These are phyloP conservation scores for Pseudonectria buxi DNA, from an alignment of 2,329 filamentous ascomycete species.

Conservation along the genomic window DNA sequence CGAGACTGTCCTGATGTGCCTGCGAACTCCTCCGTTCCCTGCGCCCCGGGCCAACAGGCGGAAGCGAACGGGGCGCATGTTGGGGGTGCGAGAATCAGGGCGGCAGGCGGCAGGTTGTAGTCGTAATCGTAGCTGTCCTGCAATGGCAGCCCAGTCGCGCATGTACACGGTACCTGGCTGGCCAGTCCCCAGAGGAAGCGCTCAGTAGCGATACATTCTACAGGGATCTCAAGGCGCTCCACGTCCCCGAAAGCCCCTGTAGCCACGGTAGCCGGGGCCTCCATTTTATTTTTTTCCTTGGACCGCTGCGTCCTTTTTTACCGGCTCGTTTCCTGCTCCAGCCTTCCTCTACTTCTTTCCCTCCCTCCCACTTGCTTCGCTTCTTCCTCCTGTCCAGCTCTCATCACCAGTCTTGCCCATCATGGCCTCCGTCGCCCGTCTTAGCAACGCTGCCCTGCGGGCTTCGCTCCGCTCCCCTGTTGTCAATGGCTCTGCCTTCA, in stretches of 20 bases:
- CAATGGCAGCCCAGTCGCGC: too few species aligned
- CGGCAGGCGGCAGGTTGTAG: too few species aligned
- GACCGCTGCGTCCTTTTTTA: neutral
- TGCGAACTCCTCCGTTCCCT: neutral
- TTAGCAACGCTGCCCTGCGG: conserved; percentile 76
- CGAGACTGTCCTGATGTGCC: neutral
- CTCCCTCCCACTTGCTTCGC: conserved; percentile 23
- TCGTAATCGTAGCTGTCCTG: too few species aligned
- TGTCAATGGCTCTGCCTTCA: conserved; percentile 68
- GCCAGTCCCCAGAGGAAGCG: too few species aligned
- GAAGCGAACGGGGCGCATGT: too few species aligned
- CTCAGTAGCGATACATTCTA: neutral
- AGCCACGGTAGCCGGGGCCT: neutral
- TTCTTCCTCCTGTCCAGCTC: conserved; percentile 22
- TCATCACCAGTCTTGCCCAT: conserved; percentile 26
- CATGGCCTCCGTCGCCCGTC: conserved; percentile 80
- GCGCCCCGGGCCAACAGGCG: neutral
- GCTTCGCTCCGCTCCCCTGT: conserved; percentile 62
- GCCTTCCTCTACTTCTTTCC: conserved; percentile 19
- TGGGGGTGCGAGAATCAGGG: too few species aligned
- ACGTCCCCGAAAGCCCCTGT: neutral
- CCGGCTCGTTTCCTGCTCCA: neutral
- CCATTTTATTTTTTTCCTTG: too few species aligned
- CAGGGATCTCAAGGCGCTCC: neutral
- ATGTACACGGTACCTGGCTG: too few species aligned